These are phyloP conservation scores for Podaxis carcinomalis DNA, from an alignment of 768 basidiomycete genomes.

Conservation along the genomic window DNA sequence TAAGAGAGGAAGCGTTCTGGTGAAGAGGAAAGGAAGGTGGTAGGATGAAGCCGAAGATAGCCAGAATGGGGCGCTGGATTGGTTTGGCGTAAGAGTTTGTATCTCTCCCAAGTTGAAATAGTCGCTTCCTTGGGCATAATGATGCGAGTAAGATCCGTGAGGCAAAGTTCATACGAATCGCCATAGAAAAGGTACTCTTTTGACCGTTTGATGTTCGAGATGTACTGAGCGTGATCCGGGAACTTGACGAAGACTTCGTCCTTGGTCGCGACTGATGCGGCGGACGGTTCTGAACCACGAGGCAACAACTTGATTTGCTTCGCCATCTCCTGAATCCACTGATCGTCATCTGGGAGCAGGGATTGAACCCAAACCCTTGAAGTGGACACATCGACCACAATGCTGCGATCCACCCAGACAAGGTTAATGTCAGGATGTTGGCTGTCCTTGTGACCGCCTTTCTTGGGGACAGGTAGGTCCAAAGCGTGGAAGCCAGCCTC, in stretches of 20 bases:
- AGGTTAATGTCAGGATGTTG: constrained; percentile 71
- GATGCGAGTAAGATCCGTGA: constrained; percentile 72
- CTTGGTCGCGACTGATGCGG: too few relatives aligned
- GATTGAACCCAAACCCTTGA: constrained; percentile 63
- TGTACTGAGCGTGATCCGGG: constrained; percentile 60
- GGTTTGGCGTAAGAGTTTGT: constrained; percentile 60
- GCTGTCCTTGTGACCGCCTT: constrained; percentile 14
- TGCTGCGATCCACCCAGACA: constrained; percentile 73
- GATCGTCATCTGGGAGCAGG: constrained; percentile 48
- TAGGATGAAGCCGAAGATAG: constrained; percentile 73
- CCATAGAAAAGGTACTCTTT: constrained; percentile 76
- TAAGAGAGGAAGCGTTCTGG: constrained; percentile 90
- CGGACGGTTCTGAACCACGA: constrained; percentile 28
- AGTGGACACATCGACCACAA: constrained; percentile 57
- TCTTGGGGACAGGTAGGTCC: constrained; percentile 33
- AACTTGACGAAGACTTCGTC: constrained; percentile 46
- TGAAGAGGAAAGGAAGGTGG: constrained; percentile 79
- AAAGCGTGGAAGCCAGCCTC: constrained; percentile 68
- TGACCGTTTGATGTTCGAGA: constrained; percentile 61
- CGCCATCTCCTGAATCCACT: constrained; percentile 52
- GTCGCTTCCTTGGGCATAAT: constrained; percentile 34
- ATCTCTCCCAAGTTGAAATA: constrained; percentile 60
- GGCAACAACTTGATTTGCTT: not conserved
- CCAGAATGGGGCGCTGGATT: constrained; percentile 92
- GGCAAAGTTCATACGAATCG: constrained; percentile 90